Evolutionary conservation across 108 stramenopile species (phyloP).

Genomic region (Nitzschia putrida): DNA sequence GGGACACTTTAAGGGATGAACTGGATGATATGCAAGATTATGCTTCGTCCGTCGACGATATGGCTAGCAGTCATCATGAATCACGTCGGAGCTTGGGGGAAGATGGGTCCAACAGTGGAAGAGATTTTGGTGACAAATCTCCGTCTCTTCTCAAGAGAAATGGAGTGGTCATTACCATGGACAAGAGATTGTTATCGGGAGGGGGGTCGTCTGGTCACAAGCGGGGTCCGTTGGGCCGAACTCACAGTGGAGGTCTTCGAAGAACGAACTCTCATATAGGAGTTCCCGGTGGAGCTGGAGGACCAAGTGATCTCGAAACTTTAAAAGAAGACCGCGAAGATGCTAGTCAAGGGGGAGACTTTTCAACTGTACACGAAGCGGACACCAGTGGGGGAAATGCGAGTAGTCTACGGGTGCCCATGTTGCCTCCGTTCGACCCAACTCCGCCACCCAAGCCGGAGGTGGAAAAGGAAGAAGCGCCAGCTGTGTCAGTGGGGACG

Average conservation of each 20-base stretch:
- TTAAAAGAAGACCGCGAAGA: neutral
- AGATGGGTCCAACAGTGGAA: neutral
- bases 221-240: neutral
- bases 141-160: neutral
- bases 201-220: neutral
- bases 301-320: too few species aligned
- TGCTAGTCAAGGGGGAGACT: neutral
- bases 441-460: neutral
- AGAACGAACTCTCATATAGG: too few species aligned
- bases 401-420: neutral
- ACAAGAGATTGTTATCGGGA: neutral
- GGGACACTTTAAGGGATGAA: slow-evolving; percentile 10
- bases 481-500: neutral
- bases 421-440: too few species aligned
- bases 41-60: neutral
- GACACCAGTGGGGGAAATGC: neutral
- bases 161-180: neutral
- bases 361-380: neutral
- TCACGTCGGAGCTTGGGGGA: neutral
- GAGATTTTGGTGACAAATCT: neutral
- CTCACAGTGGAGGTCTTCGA: neutral
- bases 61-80: neutral
- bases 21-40: slow-evolving; percentile 9
- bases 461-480: neutral
- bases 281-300: too few species aligned